A percentile compares a stretch with the other conserved stretches of the same genome.
These are phyloP conservation scores for Backusella macrospora DNA, from an alignment of 192 early-diverging fungal species.

Conservation along the genomic window DNA sequence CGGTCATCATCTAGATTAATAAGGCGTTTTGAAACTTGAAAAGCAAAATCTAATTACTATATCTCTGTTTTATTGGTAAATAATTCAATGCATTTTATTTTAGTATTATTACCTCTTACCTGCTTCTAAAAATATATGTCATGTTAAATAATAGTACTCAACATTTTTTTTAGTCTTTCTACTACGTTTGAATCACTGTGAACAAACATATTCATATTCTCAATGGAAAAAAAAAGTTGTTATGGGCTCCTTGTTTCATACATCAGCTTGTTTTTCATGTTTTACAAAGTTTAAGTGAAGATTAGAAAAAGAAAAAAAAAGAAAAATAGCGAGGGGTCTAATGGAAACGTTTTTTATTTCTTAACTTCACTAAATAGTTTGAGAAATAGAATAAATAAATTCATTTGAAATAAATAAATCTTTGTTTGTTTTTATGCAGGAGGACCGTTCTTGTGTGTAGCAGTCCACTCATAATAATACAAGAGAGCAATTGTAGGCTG, in stretches of 20 bases:
- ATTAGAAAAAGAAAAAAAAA: not conserved
- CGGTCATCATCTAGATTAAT: conserved; percentile 35
- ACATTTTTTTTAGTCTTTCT: conserved; percentile 42
- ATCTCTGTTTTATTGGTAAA: not conserved
- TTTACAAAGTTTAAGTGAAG: not conserved
- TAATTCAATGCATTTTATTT: conserved; percentile 19
- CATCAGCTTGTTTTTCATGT: not conserved
- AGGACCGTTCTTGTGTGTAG: conserved; percentile 27
- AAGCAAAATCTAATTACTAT: conserved; percentile 13
- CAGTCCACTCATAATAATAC: conserved; percentile 73
- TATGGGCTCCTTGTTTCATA: conserved; percentile 64
- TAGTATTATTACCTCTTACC: conserved; percentile 40
- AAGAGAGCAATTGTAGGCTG: conserved; percentile 73
- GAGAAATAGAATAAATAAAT: conserved; percentile 12
- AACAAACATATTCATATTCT: conserved; percentile 77
- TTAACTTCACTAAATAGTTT: not conserved
- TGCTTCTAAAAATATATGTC: conserved; percentile 39
- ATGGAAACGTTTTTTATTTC: not conserved
- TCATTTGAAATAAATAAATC: conserved; percentile 7
- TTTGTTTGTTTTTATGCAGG: conserved; percentile 12
- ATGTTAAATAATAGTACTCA: conserved; percentile 54
- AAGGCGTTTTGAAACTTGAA: conserved; percentile 27
- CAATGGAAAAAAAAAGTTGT: conserved; percentile 67
- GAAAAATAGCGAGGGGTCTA: not conserved
- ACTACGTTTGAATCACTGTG: conserved; percentile 57